A percentile compares a stretch with the other conserved stretches of the same genome.
These are phyloP conservation scores for Thyridium curvatum DNA, from an alignment of 2,329 filamentous ascomycete genomes.

Conservation along the genomic window DNA sequence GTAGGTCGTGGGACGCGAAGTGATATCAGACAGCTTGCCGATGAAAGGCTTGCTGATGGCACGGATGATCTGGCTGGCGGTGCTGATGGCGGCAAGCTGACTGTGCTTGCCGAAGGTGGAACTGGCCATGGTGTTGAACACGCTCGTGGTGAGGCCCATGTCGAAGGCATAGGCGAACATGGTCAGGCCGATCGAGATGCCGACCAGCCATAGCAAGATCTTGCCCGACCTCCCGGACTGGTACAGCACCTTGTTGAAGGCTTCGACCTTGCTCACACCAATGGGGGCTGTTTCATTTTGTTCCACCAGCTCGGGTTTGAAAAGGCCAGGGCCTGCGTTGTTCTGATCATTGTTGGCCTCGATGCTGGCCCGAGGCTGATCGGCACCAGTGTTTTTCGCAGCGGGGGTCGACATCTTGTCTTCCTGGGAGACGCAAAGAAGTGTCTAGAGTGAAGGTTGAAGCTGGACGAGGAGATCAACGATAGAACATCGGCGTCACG, in stretches of 20 bases:
- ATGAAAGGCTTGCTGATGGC: constrained; percentile 29
- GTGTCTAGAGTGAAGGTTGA: no score
- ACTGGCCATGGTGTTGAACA: constrained; percentile 23
- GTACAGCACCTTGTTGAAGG: constrained; percentile 30
- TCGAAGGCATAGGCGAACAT: constrained; percentile 31
- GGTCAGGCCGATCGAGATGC: constrained; percentile 19
- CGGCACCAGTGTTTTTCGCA: no score
- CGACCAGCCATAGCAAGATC: constrained; percentile 25
- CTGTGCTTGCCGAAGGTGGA: constrained; percentile 24
- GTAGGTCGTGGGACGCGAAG: constrained; percentile 28
- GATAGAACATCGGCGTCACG: no score
- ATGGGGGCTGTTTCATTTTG: not conserved
- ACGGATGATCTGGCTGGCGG: constrained; percentile 23
- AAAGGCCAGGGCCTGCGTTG: no score
- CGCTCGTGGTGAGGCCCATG: constrained; percentile 22
- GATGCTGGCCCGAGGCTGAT: no score
- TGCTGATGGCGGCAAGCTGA: constrained; percentile 22
- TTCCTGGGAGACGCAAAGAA: no score
- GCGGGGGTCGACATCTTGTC: no score
- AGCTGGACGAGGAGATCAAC: no score
- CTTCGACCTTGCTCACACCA: constrained; percentile 25
- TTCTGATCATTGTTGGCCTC: no score
- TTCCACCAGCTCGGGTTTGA: no score
- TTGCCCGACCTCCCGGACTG: constrained; percentile 25
- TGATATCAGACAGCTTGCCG: constrained; percentile 28